Base-by-base conservation (phyloP, 768 basidiomycete species). In the Auriculariales sp. region DNA sequence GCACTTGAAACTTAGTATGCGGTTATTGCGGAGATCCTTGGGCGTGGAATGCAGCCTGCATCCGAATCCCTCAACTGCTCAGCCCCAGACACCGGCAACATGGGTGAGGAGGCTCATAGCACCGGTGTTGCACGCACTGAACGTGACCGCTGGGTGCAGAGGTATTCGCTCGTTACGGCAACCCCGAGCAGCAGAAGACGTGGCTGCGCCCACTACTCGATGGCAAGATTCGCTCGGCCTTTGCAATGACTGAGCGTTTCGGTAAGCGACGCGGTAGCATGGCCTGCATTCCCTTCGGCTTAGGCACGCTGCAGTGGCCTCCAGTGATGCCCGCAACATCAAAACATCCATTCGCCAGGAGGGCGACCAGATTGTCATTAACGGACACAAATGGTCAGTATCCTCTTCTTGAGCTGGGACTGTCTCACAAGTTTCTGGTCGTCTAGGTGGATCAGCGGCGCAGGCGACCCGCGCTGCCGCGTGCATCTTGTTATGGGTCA, bases 41-140 rank as follows among this genome's bases (percentile, higher is more conserved):
- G 93, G 3, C 79, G 89, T 50, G 81, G 75, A 19, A 82, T 84
- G 7, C 81, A 81, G 55, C 66, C 92, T 46, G 89, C 83, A 2
- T 80, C 93, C 19, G 83, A 97, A 67, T 79, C 75, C 11, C 80
- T 86, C 50, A 99, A 99, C 60, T 98, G 92, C 66, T 81, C 92
- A 24, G 92, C 93, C 12, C 94, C 94, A 28, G 94, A 98, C 65
- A 98, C 94, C 14, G 94, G 93, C 1, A 97, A 97, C 64, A 97
- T 97, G 92, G 91, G 90, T 88, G 56, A 31, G 76, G 64, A 11
- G 17, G 34, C 33, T 22, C 42, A 9, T 29, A 31, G 24, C 39
- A 17, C 15, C 27, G 27, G 33, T 24, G 34, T 25, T 15, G 48
- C 17, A 35, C 52, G 53, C 15, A 54, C n/a, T 46, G 47, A 28